Evolutionary conservation across 2,329 filamentous ascomycete species (phyloP), one percentile per base, ranked within the genome.

Genomic region (Pseudogymnoascus sp.): DNA sequence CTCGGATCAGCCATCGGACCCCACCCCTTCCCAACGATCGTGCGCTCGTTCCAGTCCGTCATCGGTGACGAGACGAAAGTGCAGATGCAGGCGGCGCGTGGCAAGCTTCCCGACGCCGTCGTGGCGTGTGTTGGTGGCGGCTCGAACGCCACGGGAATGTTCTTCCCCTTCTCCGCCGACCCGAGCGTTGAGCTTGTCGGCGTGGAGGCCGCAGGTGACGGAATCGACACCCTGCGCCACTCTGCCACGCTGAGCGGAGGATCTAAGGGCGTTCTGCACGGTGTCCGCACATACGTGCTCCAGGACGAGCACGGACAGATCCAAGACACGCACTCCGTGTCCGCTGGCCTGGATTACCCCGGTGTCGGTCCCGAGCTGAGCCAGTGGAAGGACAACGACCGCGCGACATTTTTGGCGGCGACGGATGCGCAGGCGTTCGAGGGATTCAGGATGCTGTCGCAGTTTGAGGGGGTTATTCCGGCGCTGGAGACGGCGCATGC

Each of bases 1-100:
- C 96, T 99, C 70, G 95, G 95, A 63, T 97, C 92, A 14, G 95
- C 95, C 50, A 99, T 99, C 70, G 95, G 95, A 0, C 95, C 95
- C 59, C 95, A 99, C 75, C 95, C 95, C 10, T 97, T 97, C 87
- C 95, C 95, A 1, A 96, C 91, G 61, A 97, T 97, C 67, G 95
- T 97, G 61, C 88, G 95, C 65, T 97, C 93, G 0, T 97, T 99
- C 86, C 95, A 97, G 78, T 95, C 89, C 4, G 89, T 99, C 66
- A 99, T 99, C 69, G 95, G 95, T 63, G 85, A 89, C 70, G 95
- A 99, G 81, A 97, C 95, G 50, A 96, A 95, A 80, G 79, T 87
- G 70, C 93, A 97, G 78, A 93, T 99, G 88, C 80, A 86, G 66
- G 86, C 88, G 73, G 86, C 90, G 75, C 86, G 88, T 59, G 91